Conservation (phyloP, 139 green algal genomes). For the Volvox reticuliferus region DNA sequence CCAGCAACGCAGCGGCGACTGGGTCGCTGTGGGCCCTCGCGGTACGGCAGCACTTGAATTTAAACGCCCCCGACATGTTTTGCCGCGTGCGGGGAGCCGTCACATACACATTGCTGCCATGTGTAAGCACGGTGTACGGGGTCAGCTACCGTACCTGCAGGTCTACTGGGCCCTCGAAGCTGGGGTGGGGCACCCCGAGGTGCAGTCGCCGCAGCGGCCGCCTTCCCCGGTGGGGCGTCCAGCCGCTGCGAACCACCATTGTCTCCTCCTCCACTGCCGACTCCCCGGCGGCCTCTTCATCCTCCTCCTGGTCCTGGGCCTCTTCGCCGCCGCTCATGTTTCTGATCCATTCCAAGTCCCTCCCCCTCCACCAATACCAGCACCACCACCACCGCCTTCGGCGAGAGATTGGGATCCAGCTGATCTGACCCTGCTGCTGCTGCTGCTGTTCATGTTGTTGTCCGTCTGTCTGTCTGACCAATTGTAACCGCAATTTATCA, state of each 20-base stretch:
- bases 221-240: not conserved
- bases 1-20: too few species aligned
- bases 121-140: too few species aligned
- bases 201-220: not conserved
- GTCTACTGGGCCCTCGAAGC: conserved; percentile 35
- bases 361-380: too few species aligned
- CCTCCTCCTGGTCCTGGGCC: not conserved
- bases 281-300: not conserved
- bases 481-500: too few species aligned
- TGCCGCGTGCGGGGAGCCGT: not conserved
- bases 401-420: too few species aligned
- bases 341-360: not conserved
- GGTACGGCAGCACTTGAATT: not conserved
- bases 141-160: not conserved
- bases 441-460: too few species aligned
- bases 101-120: too few species aligned
- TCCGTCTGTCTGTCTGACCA: too few species aligned
- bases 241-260: not conserved
- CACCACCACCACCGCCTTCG: too few species aligned
- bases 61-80: too few species aligned
- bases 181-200: conserved; percentile 15
- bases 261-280: not conserved
- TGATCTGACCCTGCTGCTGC: not conserved
- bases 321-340: not conserved
- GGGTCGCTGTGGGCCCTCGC: too few species aligned